Conservation (phyloP, 495 filamentous ascomycete species). For the Podospora pseudocomata region DNA sequence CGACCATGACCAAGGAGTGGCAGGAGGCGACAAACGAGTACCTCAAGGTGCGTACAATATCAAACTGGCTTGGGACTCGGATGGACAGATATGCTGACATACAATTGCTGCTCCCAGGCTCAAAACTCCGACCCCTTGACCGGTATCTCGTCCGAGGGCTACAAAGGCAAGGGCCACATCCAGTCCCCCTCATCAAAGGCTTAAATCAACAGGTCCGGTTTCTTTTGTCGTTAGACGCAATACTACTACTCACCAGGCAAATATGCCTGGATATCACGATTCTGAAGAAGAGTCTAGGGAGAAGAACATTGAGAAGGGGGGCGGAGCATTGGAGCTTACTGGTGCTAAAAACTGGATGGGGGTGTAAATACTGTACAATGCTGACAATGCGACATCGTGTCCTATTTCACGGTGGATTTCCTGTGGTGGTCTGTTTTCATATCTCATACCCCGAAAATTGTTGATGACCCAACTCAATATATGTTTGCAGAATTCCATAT, state of each 20-base stretch:
- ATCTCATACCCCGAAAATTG: not conserved
- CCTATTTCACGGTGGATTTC: constrained; percentile 11
- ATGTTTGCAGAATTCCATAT: not conserved
- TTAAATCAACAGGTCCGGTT: constrained; percentile 30
- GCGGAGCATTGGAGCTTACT: constrained; percentile 19
- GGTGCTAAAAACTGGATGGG: constrained; percentile 17
- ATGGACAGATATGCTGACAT: not conserved
- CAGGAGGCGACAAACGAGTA: constrained; percentile 91
- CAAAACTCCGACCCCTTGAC: constrained; percentile 90
- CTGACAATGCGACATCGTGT: constrained; percentile 35
- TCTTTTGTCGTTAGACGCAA: constrained; percentile 41
- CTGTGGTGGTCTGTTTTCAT: not conserved
- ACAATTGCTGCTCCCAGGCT: constrained; percentile 43
- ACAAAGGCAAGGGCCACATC: constrained; percentile 75
- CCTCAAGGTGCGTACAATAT: constrained; percentile 59
- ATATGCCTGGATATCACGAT: constrained; percentile 18
- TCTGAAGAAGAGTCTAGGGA: constrained; percentile 11
- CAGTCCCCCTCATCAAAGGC: constrained; percentile 57
- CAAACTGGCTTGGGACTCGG: constrained; percentile 18
- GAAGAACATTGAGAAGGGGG: not conserved
- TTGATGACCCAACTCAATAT: not conserved
- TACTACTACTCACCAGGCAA: constrained; percentile 13
- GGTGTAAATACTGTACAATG: constrained; percentile 43
- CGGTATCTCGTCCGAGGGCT: constrained; percentile 75
- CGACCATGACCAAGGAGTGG: constrained; percentile 92